These are phyloP conservation scores for Solanum tarapatanum DNA, from an alignment of 257 asterid species.

Conservation along the genomic window DNA sequence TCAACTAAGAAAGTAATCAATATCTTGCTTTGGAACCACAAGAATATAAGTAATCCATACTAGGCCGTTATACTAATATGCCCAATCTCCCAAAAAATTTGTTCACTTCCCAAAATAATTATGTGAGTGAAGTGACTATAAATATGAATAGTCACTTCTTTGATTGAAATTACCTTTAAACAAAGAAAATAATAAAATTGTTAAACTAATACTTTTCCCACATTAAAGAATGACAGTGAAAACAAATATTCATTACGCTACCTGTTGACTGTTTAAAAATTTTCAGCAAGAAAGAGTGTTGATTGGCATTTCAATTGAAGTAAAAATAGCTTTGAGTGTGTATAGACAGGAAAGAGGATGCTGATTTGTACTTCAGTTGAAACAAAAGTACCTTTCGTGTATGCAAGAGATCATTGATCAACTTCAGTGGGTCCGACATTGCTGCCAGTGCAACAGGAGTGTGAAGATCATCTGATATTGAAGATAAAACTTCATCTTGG, in stretches of 20 bases:
- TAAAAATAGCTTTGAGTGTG: not conserved
- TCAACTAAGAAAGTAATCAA: not conserved
- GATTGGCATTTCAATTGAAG: not conserved
- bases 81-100: not conserved
- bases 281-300: not conserved
- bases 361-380: not conserved
- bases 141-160: not conserved
- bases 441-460: slow-evolving; percentile 81
- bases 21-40: not conserved
- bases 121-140: not conserved
- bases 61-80: not conserved
- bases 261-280: not conserved
- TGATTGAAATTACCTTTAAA: not conserved
- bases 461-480: slow-evolving; percentile 93
- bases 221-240: not conserved
- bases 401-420: slow-evolving; percentile 78
- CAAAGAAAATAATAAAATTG: not conserved
- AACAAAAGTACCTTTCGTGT: slow-evolving; percentile 63
- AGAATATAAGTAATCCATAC: not conserved
- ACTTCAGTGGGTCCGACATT: slow-evolving; percentile 80
- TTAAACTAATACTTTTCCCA: not conserved
- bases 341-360: not conserved
- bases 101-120: not conserved
- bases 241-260: not conserved
- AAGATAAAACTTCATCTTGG: slow-evolving; percentile 48